A percentile compares a stretch with the other conserved stretches of the same genome.
Evolutionary conservation across 2,329 filamentous ascomycete genomes (phyloP).

Genomic region (Fusarium decemcellulare): DNA sequence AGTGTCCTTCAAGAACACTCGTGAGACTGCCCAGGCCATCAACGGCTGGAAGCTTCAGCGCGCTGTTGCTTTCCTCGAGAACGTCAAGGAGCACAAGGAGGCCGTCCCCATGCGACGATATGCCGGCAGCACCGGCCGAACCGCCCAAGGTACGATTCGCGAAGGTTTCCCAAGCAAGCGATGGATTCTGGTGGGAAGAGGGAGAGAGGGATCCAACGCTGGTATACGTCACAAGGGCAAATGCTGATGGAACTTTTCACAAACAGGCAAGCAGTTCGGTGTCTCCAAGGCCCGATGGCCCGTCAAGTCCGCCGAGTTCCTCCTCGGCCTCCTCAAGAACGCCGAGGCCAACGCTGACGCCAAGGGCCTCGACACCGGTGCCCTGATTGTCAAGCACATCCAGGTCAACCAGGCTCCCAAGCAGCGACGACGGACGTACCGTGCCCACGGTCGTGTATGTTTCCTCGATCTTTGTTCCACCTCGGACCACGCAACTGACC

Average conservation of each 20-base stretch:
- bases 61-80: constrained; percentile 96
- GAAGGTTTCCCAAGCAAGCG: constrained; percentile 8
- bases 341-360: constrained; percentile 97
- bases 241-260: constrained; percentile 45
- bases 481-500: constrained; percentile 19
- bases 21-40: constrained; percentile 99
- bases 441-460: constrained; percentile 99
- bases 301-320: constrained; percentile 98
- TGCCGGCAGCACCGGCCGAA: constrained; percentile 94
- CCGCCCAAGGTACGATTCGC: constrained; percentile 90
- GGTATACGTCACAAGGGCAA: constrained; percentile 15
- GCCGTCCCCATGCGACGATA: constrained; percentile 98
- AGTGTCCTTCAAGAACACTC: constrained; percentile 99
- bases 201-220: constrained; percentile 10
- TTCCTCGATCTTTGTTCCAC: constrained; percentile 11
- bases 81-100: constrained; percentile 97
- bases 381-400: constrained; percentile 99
- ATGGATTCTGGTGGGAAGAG: not conserved
- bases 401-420: constrained; percentile 99
- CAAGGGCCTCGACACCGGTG: constrained; percentile 97
- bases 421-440: constrained; percentile 99
- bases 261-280: constrained; percentile 96
- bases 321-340: constrained; percentile 97
- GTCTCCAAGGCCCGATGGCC: constrained; percentile 99
- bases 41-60: constrained; percentile 99